Percentiles rank a stretch among this genome's conserved stretches.
Evolutionary conservation across 768 basidiomycete genomes (phyloP).

Genomic region (Paxillus ammoniavirescens): DNA sequence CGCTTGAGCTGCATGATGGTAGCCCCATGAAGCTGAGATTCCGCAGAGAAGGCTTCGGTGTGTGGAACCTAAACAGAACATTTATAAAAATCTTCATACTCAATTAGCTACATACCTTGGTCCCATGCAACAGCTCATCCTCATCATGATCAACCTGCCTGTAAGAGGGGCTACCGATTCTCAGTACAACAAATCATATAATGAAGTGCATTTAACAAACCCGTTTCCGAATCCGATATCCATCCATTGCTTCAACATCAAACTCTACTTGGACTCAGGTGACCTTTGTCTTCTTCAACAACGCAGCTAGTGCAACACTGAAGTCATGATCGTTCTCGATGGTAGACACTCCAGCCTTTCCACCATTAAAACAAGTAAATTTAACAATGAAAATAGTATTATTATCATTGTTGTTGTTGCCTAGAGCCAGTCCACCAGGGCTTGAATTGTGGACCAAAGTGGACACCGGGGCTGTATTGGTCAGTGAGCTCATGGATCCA

Average conservation of each 20-base stretch:
- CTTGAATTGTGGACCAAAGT: too few relatives aligned
- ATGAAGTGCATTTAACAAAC: not conserved
- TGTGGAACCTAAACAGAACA: too few relatives aligned
- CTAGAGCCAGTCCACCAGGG: too few relatives aligned
- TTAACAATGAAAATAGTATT: not conserved
- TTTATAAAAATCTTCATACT: not conserved
- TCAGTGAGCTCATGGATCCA: too few relatives aligned
- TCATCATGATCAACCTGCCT: not conserved
- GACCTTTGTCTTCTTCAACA: slow-evolving; percentile 9
- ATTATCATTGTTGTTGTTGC: not conserved
- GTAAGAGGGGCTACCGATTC: too few relatives aligned
- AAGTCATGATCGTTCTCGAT: too few relatives aligned
- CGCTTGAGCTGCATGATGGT: not conserved
- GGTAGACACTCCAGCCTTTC: too few relatives aligned
- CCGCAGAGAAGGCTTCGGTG: not conserved
- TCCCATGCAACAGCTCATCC: not conserved
- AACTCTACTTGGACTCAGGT: slow-evolving; percentile 16
- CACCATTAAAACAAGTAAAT: too few relatives aligned
- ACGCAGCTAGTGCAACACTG: not conserved
- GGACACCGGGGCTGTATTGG: too few relatives aligned
- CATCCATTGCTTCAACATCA: slow-evolving; percentile 23
- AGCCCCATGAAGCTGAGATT: not conserved
- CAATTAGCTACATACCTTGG: not conserved
- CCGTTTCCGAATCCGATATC: slow-evolving; percentile 14
- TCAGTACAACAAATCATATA: too few relatives aligned